Evolutionary conservation across 805 yeast species (phyloP), one percentile per base, ranked within the genome.

Genomic region (Tanozyma kutaoensis): DNA sequence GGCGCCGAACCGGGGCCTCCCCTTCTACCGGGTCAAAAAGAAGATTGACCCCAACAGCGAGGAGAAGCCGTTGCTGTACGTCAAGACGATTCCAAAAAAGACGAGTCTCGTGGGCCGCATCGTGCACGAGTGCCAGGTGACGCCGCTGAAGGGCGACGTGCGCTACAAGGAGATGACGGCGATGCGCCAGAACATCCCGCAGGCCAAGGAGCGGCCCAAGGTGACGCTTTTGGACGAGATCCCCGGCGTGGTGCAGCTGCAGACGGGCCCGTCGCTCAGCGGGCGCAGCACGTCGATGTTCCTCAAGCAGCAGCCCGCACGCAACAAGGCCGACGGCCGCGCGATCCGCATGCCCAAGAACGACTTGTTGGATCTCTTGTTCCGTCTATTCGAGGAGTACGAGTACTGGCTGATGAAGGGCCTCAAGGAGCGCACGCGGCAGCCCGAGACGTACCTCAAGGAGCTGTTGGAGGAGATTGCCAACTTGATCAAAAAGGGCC

Each of bases 401-500:
- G 96, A 88, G 47, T 91, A 86, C 52, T 91, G 98, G 98, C 75
- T 91, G 8, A 66, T 91, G 65, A 85, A 85, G 53, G 95, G 95
- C 22, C 62, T 91, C 35, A 78, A 84, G 45, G 98, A 91, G 48
- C 70, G 94, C 39, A 85, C 96, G 3, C 76, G 77, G 43, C 98
- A 91, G 60, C 98, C 98, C 2, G 98, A 91, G 48, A 76, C 76
- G 13, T 93, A 81, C 49, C 61, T 91, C 36, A 84, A 86, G 46
- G 95, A 86, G 47, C 80, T 91, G 31, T 59, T 91, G 26, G 98
- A 88, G 34, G 72, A 78, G 25, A 82, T 91, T 44, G 97, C 97
- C 1, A 67, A 71, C 18, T 65, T 91, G 45, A 86, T 81, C 42
- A 85, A 88, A 49, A 84, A 84, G 48, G 98, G 98, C 11, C 95